Evolutionary conservation across 2,329 filamentous ascomycete species (phyloP).

Genomic region (Emydomyces testavorans): DNA sequence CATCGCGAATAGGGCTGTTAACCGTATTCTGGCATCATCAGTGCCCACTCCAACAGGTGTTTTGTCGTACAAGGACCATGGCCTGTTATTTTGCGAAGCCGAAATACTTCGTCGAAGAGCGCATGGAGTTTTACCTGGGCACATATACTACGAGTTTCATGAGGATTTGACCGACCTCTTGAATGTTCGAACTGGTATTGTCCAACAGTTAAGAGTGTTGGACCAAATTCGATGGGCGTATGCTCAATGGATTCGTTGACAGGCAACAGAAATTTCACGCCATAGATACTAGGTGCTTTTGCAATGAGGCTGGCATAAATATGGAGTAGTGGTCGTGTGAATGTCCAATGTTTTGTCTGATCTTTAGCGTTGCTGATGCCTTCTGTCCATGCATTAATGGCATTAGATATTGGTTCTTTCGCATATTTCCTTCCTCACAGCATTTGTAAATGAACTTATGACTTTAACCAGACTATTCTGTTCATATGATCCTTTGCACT

Average conservation of each 20-base stretch:
- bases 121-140: conserved; percentile 55
- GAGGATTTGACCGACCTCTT: conserved; percentile 80
- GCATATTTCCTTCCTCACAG: too few relatives aligned
- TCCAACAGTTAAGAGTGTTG: conserved; percentile 65
- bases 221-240: conserved; percentile 87
- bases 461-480: too few relatives aligned
- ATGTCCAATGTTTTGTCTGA: not conserved
- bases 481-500: too few relatives aligned
- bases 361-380: not conserved
- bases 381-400: not conserved
- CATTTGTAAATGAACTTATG: too few relatives aligned
- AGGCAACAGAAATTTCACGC: not conserved
- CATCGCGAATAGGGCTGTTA: conserved; percentile 52
- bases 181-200: conserved; percentile 64
- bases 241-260: conserved; percentile 54
- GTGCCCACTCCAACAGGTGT: conserved; percentile 60
- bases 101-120: conserved; percentile 67
- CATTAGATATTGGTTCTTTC: too few relatives aligned
- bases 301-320: too few relatives aligned
- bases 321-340: too few relatives aligned
- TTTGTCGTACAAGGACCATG: conserved; percentile 84
- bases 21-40: conserved; percentile 62
- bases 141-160: conserved; percentile 71
- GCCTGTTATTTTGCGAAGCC: conserved; percentile 77
- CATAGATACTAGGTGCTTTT: too few relatives aligned